Base-by-base conservation (phyloP, 2,329 filamentous ascomycete species). In the Coniella lustricola region DNA sequence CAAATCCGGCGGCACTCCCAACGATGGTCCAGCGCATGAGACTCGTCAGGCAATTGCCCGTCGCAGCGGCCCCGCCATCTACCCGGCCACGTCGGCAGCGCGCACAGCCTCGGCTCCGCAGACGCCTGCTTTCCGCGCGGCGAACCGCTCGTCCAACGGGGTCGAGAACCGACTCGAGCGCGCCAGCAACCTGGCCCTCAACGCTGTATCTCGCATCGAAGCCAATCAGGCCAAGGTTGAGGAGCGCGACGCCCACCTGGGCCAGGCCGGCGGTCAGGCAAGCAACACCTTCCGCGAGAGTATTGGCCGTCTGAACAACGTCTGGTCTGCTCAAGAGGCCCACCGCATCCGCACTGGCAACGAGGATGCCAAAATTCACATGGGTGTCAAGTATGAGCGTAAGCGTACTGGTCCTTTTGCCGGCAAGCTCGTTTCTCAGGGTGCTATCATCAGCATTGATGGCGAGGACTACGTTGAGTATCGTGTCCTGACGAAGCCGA, bases 391-490 rank as follows among this genome's bases (percentile, higher is more conserved):
- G 60, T 84, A 84, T 55, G 77, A 81, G 62, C 73, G 79, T 46
- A 82, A 81, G 64, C 62, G 71, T 29, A 79, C 64, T 3, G 81
- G 81, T 0, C 78, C 79, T 0, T 82, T 84, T 51, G 68, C 73
- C 53, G 80, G 79, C 20, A 81, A 82, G 59, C 72, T 83, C n/a
- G 79, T 81, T 25, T 80, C 76, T 40, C 73, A 78, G 51, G 76
- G 79, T 4, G 74, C 73, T 9, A 78, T 84, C 18, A 73, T 84
- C 56, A 81, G 68, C 41, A 84, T 84, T 51, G 79, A 84, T 51
- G 81, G 79, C 18, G 80, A 84, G 59, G 81, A 84, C 54, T 84
- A 80, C 52, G 79, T 84, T 31, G 81, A 84, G 60, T 84, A 84
- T 54, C 73, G 80, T 2, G 77, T 84, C 1, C 70, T 84, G 21